Evolutionary conservation across 257 asterid species (phyloP).

Genomic region (Nicotiana tomentosiformis): DNA sequence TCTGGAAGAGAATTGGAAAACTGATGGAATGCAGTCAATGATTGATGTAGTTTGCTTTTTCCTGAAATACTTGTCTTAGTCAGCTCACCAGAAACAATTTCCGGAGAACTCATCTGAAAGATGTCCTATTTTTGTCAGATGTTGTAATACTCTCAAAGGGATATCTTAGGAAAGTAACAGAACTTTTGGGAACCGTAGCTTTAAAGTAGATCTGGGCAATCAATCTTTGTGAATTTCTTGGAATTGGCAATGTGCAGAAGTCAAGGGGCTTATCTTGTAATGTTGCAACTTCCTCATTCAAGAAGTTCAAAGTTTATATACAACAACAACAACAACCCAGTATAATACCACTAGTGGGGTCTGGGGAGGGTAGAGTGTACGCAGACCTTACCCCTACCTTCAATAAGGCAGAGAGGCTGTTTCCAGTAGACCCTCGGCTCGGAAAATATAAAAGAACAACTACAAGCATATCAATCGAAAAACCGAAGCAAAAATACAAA

Average conservation of each 20-base stretch:
- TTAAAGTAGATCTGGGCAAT: background rate
- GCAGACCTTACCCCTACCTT: no score
- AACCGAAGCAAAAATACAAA: no score
- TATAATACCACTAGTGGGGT: no score
- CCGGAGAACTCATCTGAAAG: background rate
- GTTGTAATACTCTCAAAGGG: background rate
- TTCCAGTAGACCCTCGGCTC: no score
- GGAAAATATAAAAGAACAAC: no score
- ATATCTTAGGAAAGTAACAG: background rate
- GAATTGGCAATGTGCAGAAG: slow-evolving; percentile 4
- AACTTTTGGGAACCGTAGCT: background rate
- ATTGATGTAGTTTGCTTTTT: background rate
- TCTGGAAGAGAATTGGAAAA: background rate
- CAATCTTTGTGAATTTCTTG: background rate
- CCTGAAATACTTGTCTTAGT: background rate
- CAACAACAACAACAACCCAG: no score
- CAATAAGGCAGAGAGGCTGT: no score
- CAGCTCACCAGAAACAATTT: background rate
- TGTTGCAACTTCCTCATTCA: background rate
- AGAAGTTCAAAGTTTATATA: background rate
- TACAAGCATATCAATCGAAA: no score
- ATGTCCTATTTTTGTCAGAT: background rate
- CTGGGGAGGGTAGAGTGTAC: no score
- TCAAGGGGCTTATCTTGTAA: background rate
- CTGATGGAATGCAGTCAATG: background rate